Evolutionary conservation across 2,329 filamentous ascomycete genomes (phyloP).

Genomic region (Xylariaceae sp.): DNA sequence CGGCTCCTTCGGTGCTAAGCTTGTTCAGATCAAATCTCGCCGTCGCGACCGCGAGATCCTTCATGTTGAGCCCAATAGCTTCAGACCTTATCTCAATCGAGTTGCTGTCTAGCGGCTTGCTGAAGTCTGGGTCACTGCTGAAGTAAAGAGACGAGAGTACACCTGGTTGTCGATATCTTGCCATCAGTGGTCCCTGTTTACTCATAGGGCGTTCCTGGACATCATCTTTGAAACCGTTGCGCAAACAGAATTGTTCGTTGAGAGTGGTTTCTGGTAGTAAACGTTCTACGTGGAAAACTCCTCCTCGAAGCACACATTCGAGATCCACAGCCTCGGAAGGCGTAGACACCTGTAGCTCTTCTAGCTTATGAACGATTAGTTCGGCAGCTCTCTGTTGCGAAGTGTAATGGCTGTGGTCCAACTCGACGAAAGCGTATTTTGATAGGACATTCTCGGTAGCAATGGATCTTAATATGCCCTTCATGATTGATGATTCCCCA

Average conservation of each 20-base stretch:
- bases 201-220: slow-evolving; percentile 6
- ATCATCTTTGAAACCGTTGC: slow-evolving; percentile 5
- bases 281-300: slow-evolving; percentile 17
- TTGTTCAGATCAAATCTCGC: slow-evolving; percentile 20
- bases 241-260: slow-evolving; percentile 17
- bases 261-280: slow-evolving; percentile 10
- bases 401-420: background rate
- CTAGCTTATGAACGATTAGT: slow-evolving; percentile 3
- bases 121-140: slow-evolving; percentile 4
- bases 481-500: slow-evolving; percentile 14
- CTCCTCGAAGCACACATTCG: slow-evolving; percentile 8
- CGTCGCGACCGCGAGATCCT: slow-evolving; percentile 21
- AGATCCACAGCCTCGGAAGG: slow-evolving; percentile 4
- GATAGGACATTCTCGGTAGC: slow-evolving; percentile 3
- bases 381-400: background rate
- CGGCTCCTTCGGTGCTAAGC: slow-evolving; percentile 12
- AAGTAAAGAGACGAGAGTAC: slow-evolving; percentile 24
- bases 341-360: slow-evolving; percentile 1
- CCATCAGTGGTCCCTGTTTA: slow-evolving; percentile 8
- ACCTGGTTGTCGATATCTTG: slow-evolving; percentile 15
- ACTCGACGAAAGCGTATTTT: slow-evolving; percentile 6
- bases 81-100: slow-evolving; percentile 20
- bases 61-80: slow-evolving; percentile 24
- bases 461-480: slow-evolving; percentile 15
- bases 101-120: background rate